Evolutionary conservation across 176 grass and related monocot species (phyloP).

Genomic region (Musa itinerans): DNA sequence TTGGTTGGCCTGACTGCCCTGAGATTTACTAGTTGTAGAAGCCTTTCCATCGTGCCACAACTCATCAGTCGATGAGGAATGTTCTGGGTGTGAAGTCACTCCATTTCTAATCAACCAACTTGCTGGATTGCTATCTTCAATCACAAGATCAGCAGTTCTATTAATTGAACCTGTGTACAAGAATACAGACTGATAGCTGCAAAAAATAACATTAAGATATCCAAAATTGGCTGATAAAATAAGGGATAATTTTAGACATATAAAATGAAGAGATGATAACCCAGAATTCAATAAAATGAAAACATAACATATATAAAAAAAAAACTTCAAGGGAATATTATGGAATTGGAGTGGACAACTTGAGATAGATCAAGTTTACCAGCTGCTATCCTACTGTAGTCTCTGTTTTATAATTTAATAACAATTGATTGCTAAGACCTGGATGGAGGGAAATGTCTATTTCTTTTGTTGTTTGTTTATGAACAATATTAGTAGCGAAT

Average conservation of each 20-base stretch:
- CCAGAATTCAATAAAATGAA: too few species aligned
- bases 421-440: neutral
- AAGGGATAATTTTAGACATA: too few species aligned
- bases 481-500: neutral
- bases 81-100: neutral
- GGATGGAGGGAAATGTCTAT: neutral
- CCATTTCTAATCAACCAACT: neutral
- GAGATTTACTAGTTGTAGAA: neutral
- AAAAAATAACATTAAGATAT: too few species aligned
- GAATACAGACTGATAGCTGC: too few species aligned
- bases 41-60: neutral
- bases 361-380: neutral
- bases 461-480: neutral
- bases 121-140: neutral
- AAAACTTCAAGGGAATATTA: too few species aligned
- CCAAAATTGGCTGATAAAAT: too few species aligned
- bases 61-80: neutral
- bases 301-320: too few species aligned
- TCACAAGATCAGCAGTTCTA: neutral
- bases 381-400: neutral
- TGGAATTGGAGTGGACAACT: neutral
- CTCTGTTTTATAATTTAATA: neutral
- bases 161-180: neutral
- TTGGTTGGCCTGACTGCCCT: constrained; percentile 14
- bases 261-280: too few species aligned